Base-by-base conservation (phyloP, 2,329 filamentous ascomycete genomes). In the Aspergillus pseudoterreus region DNA sequence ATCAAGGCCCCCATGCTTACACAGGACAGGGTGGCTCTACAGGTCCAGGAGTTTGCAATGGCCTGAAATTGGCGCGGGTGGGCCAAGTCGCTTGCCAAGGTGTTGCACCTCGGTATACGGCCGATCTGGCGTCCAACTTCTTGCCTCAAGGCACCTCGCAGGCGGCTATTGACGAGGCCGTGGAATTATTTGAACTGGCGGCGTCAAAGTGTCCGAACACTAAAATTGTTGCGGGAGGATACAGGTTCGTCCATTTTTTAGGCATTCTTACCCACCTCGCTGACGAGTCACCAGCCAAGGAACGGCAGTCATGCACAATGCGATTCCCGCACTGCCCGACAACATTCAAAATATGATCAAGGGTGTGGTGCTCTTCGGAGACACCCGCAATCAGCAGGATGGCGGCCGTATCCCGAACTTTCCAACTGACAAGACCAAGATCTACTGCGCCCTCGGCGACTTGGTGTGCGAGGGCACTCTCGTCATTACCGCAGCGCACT, bases 401-500 rank as follows among this genome's bases (percentile, higher is more conserved):
- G 59, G 62, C n/a, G 65, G 68, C 38, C 67, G 68, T 47, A 74
- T 75, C 33, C 65, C 70, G 2, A 65, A 66, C 41, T 76, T 74
- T 55, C 67, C 70, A 12, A 58, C 65, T 36, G 68, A 68, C 3
- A 75, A 77, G 63, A 69, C 69, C n/a, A 69, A 76, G 55, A 75
- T 78, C 14, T 72, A 77, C 35, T 81, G 78, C 51, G 72, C 75
- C 44, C 45, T 60, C 4, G 77, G 75, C 0, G 78, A 82, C 53
- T 53, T 74, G 36, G 79, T 82, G 8, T 82, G 79, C 57, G 50
- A 63, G 1, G 75, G 77, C 22, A 74, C 72, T 3, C 59, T 78
- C 49, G 62, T 72, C 38, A 63, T 76, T 17, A 62, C 71, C 1
- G 60, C 66, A n/a, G 35, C 43, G 5, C 47, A 53, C 44, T 50